Evolutionary conservation across 2,329 filamentous ascomycete genomes (phyloP).

Genomic region (Thyridium curvatum): DNA sequence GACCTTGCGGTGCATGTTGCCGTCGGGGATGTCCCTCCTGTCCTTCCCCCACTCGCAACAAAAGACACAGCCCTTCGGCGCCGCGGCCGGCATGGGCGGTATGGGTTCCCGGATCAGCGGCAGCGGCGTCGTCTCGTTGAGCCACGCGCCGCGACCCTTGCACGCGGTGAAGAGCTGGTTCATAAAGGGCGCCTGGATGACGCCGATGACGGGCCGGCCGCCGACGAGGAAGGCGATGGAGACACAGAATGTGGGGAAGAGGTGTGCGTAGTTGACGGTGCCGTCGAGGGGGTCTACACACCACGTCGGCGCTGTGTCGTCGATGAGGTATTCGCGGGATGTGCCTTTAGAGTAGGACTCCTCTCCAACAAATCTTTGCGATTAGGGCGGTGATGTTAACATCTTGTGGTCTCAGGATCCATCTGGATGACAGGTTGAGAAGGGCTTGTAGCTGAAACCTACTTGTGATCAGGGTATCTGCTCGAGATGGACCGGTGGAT

Average conservation of each 20-base stretch:
- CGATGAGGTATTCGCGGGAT: conserved; percentile 63
- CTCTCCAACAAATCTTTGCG: conserved; percentile 67
- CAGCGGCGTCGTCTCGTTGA: conserved; percentile 57
- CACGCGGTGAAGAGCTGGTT: conserved; percentile 65
- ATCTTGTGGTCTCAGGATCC: background rate
- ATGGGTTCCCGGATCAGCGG: conserved; percentile 58
- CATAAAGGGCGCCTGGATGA: conserved; percentile 67
- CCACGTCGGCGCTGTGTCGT: conserved; percentile 57
- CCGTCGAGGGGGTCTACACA: conserved; percentile 72
- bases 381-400: conserved; percentile 1
- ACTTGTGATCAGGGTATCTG: conserved; percentile 63
- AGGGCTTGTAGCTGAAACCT: conserved; percentile 17
- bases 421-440: no score
- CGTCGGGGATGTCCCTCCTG: conserved; percentile 55
- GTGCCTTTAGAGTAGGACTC: conserved; percentile 66
- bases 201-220: conserved; percentile 56
- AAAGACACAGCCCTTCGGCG: conserved; percentile 65
- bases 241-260: conserved; percentile 77
- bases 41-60: conserved; percentile 79
- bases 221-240: conserved; percentile 64
- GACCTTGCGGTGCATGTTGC: conserved; percentile 66
- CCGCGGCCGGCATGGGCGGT: conserved; percentile 55
- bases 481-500: conserved; percentile 53
- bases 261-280: conserved; percentile 76
- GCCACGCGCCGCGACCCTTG: conserved; percentile 58